A percentile compares a stretch with the other conserved stretches of the same genome.
Conservation (phyloP, 1,139 yeast genomes). For the Kurtzmaniella quercitrusa region DNA sequence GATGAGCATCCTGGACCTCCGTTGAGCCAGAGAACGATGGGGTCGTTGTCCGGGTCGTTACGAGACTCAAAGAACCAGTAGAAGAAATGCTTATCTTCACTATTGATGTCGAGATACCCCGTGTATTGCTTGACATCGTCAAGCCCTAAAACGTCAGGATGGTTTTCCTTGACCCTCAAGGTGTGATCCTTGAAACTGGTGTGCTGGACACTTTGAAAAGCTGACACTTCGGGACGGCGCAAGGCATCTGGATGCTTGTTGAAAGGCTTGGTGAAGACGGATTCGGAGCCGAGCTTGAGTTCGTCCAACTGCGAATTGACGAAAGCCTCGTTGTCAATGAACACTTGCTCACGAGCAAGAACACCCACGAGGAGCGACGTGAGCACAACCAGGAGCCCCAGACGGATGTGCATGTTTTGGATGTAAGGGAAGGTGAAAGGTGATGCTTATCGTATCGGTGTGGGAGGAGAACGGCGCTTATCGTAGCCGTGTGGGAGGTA, state of each 20-base stretch:
- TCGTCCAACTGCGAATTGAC: not conserved
- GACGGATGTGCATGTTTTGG: too few relatives aligned
- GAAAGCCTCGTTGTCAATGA: not conserved
- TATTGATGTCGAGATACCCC: conserved; percentile 57
- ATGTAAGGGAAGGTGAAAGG: too few relatives aligned
- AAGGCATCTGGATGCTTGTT: not conserved
- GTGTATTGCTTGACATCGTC: conserved; percentile 61
- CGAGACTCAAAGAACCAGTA: conserved; percentile 91
- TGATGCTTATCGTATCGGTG: too few relatives aligned
- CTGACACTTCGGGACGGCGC: not conserved
- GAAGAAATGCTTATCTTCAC: conserved; percentile 68
- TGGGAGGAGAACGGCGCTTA: too few relatives aligned
- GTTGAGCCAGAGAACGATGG: conserved; percentile 81
- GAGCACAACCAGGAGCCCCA: too few relatives aligned
- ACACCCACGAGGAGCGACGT: too few relatives aligned
- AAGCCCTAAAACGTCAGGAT: conserved; percentile 43
- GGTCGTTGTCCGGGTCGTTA: conserved; percentile 83
- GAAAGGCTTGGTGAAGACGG: not conserved
- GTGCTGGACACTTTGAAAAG: conserved; percentile 20
- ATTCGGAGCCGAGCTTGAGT: not conserved
- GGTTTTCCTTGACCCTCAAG: conserved; percentile 36
- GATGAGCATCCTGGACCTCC: conserved; percentile 94
- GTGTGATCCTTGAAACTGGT: conserved; percentile 30
- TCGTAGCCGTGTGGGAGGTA: too few relatives aligned
- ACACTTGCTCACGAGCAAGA: not conserved